phyloP scores from a whole-genome alignment of 2,329 filamentous ascomycete species.

The Fusarium decemcellulare region DNA sequence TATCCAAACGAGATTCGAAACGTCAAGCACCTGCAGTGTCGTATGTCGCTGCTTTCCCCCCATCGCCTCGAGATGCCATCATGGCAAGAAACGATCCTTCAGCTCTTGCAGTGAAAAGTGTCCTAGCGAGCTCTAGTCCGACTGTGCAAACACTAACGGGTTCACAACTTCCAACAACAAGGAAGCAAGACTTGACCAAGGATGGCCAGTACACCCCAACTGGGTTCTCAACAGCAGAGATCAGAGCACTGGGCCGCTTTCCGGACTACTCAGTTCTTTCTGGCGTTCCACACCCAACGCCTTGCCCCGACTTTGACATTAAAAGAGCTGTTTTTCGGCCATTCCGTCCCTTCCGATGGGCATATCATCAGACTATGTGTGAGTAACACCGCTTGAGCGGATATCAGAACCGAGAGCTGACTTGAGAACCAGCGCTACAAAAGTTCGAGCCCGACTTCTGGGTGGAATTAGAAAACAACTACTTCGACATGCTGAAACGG shows the following conservation, averaged over 20 bases:
- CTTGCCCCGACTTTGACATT: conserved; percentile 77
- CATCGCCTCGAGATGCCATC: background rate
- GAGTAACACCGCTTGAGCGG: conserved; percentile 34
- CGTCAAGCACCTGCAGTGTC: background rate
- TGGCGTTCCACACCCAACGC: conserved; percentile 77
- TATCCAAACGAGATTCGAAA: background rate
- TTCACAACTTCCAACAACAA: background rate
- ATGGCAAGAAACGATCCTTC: background rate
- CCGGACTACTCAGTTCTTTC: conserved; percentile 82
- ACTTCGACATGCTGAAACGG: conserved; percentile 75
- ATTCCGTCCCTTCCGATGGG: conserved; percentile 85
- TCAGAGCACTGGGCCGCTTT: conserved; percentile 79
- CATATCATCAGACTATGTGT: conserved; percentile 93
- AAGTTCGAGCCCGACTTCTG: conserved; percentile 87
- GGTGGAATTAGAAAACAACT: conserved; percentile 85
- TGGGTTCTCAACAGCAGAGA: conserved; percentile 77
- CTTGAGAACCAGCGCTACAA: conserved; percentile 69
- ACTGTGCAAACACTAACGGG: background rate
- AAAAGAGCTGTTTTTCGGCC: conserved; percentile 77
- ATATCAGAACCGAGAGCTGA: conserved; percentile 48
- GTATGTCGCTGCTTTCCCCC: background rate
- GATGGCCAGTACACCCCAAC: conserved; percentile 53
- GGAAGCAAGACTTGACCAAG: conserved; percentile 2
- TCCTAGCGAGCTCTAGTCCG: background rate
- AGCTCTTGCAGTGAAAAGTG: background rate